Percentiles rank a stretch among this genome's conserved stretches.
These are phyloP conservation scores for Plicaturopsis crispa DNA, from an alignment of 768 basidiomycete genomes.

Conservation along the genomic window DNA sequence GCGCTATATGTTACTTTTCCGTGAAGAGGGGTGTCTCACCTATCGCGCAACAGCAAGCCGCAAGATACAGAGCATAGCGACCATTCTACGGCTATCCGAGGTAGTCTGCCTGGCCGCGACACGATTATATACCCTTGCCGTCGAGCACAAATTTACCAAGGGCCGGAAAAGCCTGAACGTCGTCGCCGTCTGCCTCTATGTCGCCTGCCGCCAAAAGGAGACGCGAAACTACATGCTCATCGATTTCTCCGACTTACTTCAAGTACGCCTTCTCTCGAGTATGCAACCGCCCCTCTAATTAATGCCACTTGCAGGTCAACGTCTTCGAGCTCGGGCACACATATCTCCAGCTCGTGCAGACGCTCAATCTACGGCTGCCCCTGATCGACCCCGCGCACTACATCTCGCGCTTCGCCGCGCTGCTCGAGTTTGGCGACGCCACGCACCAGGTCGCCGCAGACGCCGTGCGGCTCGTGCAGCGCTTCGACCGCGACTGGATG, in stretches of 20 bases:
- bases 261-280: conserved; percentile 36
- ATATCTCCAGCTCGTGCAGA: conserved; percentile 89
- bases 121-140: conserved; percentile 87
- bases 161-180: conserved; percentile 90
- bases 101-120: conserved; percentile 74
- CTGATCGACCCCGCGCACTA: conserved; percentile 95
- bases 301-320: conserved; percentile 58
- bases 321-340: conserved; percentile 96
- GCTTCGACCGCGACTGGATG: conserved; percentile 98
- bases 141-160: conserved; percentile 90
- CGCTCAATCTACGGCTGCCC: conserved; percentile 76
- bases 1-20: conserved; percentile 13
- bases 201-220: conserved; percentile 88
- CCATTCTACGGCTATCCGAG: conserved; percentile 71
- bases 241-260: conserved; percentile 94
- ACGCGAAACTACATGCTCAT: conserved; percentile 95
- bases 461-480: conserved; percentile 86
- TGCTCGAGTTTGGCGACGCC: conserved; percentile 95
- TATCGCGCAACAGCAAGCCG: conserved; percentile 49
- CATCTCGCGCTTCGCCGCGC: conserved; percentile 88
- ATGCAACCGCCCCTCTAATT: not conserved
- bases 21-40: not conserved
- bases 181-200: conserved; percentile 92
- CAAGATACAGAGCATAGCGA: conserved; percentile 79
- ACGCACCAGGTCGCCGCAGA: conserved; percentile 88